Evolutionary conservation across 768 basidiomycete genomes (phyloP).

Genomic region (Tricholoma sp.): DNA sequence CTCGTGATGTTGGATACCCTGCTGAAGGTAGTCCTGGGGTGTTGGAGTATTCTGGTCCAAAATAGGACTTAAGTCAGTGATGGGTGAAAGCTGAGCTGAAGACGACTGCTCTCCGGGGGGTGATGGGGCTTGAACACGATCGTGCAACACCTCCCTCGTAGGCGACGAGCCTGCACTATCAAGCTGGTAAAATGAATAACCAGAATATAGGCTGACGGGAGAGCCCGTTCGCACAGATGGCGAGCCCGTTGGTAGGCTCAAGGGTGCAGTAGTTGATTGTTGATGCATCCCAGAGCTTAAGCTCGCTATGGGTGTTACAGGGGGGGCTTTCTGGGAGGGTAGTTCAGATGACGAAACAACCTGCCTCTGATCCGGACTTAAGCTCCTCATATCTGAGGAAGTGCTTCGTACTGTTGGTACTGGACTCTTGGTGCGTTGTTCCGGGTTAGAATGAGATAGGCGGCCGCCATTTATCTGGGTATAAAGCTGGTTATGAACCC

Average conservation of each 20-base stretch:
- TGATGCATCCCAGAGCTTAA: conserved; percentile 3
- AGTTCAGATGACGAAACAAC: conserved; percentile 3
- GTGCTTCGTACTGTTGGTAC: neutral
- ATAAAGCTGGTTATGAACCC: neutral
- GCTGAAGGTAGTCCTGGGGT: conserved; percentile 65
- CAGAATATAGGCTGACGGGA: conserved; percentile 47
- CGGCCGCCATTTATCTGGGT: neutral
- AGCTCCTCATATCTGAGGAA: conserved; percentile 7
- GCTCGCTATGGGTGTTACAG: conserved; percentile 1
- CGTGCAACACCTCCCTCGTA: conserved; percentile 22
- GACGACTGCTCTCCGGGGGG: conserved; percentile 10
- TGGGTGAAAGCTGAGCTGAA: conserved; percentile 7
- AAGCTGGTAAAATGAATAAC: conserved; percentile 63
- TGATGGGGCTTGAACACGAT: conserved; percentile 11
- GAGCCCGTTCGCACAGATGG: conserved; percentile 33
- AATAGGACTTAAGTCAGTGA: conserved; percentile 11
- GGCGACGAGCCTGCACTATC: conserved; percentile 44
- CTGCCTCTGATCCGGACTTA: conserved; percentile 4
- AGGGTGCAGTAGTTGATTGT: conserved; percentile 15
- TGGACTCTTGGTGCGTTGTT: neutral
- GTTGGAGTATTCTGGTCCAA: conserved; percentile 20
- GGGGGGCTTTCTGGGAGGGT: neutral
- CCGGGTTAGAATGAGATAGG: neutral
- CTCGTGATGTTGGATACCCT: conserved; percentile 77
- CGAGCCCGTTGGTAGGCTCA: conserved; percentile 19